Percentiles rank a stretch among this genome's conserved stretches.
Conservation (phyloP, 2,329 filamentous ascomycete species). For the Decorospora gaudefroyi region DNA sequence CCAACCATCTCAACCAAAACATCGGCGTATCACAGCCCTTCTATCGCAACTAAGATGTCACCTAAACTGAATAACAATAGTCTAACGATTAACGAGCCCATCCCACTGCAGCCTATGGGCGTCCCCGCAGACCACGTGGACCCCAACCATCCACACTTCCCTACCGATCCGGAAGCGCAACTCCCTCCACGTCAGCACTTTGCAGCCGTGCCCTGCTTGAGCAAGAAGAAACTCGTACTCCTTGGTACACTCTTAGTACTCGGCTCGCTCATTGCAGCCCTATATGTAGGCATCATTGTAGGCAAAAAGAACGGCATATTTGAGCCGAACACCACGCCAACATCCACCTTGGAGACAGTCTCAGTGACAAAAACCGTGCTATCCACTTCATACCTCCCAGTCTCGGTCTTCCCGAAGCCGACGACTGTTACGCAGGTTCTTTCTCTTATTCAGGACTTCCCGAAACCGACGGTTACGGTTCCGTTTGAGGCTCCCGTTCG, state of each 20-base stretch:
- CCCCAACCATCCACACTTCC: conserved; percentile 9
- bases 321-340: background rate
- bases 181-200: background rate
- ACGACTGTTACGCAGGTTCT: too few relatives aligned
- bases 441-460: too few relatives aligned
- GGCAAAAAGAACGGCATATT: background rate
- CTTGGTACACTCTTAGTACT: background rate
- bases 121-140: conserved; percentile 9
- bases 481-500: too few relatives aligned
- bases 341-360: background rate
- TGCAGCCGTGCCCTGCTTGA: background rate
- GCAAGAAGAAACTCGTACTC: background rate
- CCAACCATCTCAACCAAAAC: too few relatives aligned
- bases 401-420: too few relatives aligned
- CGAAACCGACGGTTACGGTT: too few relatives aligned
- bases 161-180: conserved; percentile 1
- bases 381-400: too few relatives aligned
- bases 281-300: background rate
- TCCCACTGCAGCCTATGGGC: conserved; percentile 1
- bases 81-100: background rate
- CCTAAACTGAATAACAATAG: background rate
- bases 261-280: background rate
- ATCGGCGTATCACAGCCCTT: background rate
- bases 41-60: background rate
- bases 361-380: too few relatives aligned